These are phyloP conservation scores for sorghum (Sorghum bicolor) DNA, from an alignment of 176 grass and related monocot species.

Conservation along the genomic window Sorghum_bicolor_NCBIv3 NC_012875.2:52831001-52831500, in stretches of 20 bases:
- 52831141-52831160: conserved; percentile 97
- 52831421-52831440: neutral
- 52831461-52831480: neutral
- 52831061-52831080: neutral
- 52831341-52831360: conserved; percentile 90
- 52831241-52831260: conserved; percentile 95
- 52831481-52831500: too few relatives aligned
- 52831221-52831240: conserved; percentile 95
- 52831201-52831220: conserved; percentile 90
- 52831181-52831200: conserved; percentile 90
- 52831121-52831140: conserved; percentile 66
- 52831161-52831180: conserved; percentile 93
- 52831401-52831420: conserved; percentile 37
- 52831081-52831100: neutral
- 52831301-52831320: conserved; percentile 92
- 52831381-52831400: conserved; percentile 76
- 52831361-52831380: conserved; percentile 88
- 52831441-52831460: neutral
- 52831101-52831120: neutral
- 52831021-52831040: conserved; percentile 1
- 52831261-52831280: conserved; percentile 74
- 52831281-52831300: conserved; percentile 93
- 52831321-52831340: conserved; percentile 88
- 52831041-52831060: neutral
- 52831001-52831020: neutral